A percentile compares a stretch with the other conserved stretches of the same genome.
Conservation (phyloP, 352 stramenopile genomes). For the Phytophthora gonapodyides region DNA sequence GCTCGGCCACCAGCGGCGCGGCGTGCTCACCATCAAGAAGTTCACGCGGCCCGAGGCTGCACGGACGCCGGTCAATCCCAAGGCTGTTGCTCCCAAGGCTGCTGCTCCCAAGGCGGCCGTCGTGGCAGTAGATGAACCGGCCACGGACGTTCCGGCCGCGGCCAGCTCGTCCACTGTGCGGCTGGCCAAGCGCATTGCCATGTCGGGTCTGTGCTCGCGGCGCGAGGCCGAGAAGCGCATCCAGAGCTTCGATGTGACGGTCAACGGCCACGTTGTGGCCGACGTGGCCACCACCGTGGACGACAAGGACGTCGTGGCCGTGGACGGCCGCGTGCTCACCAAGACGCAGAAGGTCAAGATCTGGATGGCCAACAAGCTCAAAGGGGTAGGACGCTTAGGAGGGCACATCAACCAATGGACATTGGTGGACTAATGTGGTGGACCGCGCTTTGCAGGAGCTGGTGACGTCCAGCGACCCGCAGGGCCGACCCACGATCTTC, state of each 20-base stretch:
- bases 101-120: conserved; percentile 1
- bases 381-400: conserved; percentile 54
- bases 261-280: conserved; percentile 72
- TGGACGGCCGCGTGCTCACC: conserved; percentile 57
- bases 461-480: conserved; percentile 76
- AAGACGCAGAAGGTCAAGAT: conserved; percentile 58
- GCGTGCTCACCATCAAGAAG: conserved; percentile 56
- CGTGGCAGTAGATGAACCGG: neutral
- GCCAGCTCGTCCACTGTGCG: conserved; percentile 35
- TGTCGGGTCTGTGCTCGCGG: conserved; percentile 80
- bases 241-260: conserved; percentile 61
- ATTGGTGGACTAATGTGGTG: neutral
- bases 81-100: neutral
- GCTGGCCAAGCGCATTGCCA: conserved; percentile 85
- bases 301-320: conserved; percentile 52
- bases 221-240: conserved; percentile 87
- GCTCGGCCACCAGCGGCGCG: conserved; percentile 23
- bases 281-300: conserved; percentile 69
- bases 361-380: conserved; percentile 89
- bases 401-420: neutral
- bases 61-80: conserved; percentile 8
- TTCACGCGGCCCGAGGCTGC: conserved; percentile 31
- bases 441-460: conserved; percentile 45
- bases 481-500: conserved; percentile 89
- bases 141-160: neutral